A percentile compares a stretch with the other conserved stretches of the same genome.
Evolutionary conservation across 208 protist species (phyloP).

Genomic region (Leishmania mexicana): DNA sequence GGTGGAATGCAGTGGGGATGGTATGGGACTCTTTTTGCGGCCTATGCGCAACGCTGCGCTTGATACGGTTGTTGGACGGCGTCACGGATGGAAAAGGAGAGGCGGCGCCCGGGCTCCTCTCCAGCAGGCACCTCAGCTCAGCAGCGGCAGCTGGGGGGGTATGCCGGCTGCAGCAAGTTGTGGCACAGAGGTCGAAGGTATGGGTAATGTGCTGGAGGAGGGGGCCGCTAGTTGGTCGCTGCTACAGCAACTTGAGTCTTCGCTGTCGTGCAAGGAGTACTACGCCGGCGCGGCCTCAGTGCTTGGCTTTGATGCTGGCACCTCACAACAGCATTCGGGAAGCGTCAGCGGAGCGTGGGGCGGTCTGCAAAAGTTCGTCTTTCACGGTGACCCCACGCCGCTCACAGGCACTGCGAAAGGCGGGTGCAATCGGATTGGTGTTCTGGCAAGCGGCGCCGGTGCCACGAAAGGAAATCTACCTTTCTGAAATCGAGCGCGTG

Average conservation of each 20-base stretch:
- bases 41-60: slow-evolving; percentile 41
- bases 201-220: slow-evolving; percentile 9
- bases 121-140: not conserved
- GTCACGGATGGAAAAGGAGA: slow-evolving; percentile 34
- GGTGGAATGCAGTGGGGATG: slow-evolving; percentile 41
- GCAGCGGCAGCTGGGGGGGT: not conserved
- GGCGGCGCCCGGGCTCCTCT: slow-evolving; percentile 1
- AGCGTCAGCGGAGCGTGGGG: not conserved
- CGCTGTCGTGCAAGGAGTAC: not conserved
- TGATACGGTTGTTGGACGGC: slow-evolving; percentile 40
- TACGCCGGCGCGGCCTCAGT: slow-evolving; percentile 2
- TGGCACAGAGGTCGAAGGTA: not conserved
- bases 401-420: slow-evolving; percentile 8
- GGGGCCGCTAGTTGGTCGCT: slow-evolving; percentile 17
- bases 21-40: slow-evolving; percentile 44
- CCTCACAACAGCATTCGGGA: not conserved
- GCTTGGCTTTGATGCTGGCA: slow-evolving; percentile 4
- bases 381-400: slow-evolving; percentile 14
- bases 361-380: slow-evolving; percentile 13
- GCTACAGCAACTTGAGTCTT: slow-evolving; percentile 19
- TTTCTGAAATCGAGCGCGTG: slow-evolving; percentile 32
- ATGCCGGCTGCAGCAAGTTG: not conserved
- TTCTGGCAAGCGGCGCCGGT: slow-evolving; percentile 34
- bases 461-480: slow-evolving; percentile 45
- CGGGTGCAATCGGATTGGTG: slow-evolving; percentile 11